These are phyloP conservation scores for Chaetomium sp. DNA, from an alignment of 2,329 filamentous ascomycete species.

Conservation along the genomic window DNA sequence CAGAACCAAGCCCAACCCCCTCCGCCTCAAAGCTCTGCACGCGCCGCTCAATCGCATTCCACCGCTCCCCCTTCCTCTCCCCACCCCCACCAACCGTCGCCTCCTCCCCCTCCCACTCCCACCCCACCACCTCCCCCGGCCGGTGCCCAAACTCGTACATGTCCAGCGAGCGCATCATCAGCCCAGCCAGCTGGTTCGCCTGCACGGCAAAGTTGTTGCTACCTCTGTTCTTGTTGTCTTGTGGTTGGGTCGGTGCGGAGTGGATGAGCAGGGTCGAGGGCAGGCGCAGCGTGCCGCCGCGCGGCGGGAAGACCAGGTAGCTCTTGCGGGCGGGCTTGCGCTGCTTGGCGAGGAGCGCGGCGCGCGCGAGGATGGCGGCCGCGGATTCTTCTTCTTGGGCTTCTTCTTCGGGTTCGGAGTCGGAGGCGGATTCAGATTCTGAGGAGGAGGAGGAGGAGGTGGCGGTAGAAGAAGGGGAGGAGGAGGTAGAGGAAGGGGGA, in stretches of 20 bases:
- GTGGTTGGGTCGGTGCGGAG: conserved; percentile 35
- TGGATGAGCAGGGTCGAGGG: conserved; percentile 54
- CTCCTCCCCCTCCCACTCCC: conserved; percentile 1
- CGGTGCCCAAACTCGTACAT: conserved; percentile 42
- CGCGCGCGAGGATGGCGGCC: conserved; percentile 10
- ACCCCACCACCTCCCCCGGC: not conserved
- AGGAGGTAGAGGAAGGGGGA: too few relatives aligned
- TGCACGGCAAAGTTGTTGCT: conserved; percentile 50
- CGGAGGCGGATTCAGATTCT: too few relatives aligned
- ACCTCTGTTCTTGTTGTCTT: not conserved
- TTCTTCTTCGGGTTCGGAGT: conserved; percentile 3
- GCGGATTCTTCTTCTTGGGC: conserved; percentile 17
- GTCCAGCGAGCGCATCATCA: conserved; percentile 54
- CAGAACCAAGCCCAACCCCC: conserved; percentile 18
- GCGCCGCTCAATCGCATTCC: conserved; percentile 29
- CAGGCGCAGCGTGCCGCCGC: conserved; percentile 47
- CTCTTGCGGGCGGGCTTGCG: conserved; percentile 43
- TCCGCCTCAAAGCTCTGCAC: conserved; percentile 44
- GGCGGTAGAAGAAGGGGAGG: not conserved
- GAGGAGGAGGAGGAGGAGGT: conserved; percentile 6
- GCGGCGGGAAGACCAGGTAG: conserved; percentile 52
- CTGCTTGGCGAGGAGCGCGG: conserved; percentile 13
- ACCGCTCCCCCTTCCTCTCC: not conserved
- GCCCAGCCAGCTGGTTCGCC: conserved; percentile 48
- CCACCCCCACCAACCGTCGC: not conserved